Conservation (phyloP, 768 basidiomycete species). For the Sarcomyxa edulis region DNA sequence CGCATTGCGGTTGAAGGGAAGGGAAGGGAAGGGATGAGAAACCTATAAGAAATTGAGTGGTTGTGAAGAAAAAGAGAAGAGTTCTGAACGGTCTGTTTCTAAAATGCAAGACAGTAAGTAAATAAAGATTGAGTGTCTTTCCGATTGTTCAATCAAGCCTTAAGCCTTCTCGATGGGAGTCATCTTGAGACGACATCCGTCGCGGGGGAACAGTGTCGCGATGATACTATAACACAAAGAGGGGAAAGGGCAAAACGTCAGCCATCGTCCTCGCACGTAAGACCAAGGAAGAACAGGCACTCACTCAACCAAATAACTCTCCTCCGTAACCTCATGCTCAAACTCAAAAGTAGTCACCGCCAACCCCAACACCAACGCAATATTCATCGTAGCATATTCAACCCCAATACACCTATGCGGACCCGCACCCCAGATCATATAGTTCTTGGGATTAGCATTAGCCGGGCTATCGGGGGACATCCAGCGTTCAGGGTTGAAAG, state of each 20-base stretch:
- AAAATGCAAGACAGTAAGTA: too few relatives aligned
- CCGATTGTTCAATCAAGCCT: too few relatives aligned
- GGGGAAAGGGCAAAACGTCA: conserved; percentile 5
- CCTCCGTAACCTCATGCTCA: conserved; percentile 79
- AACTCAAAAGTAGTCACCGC: conserved; percentile 78
- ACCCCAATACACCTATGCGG: conserved; percentile 90
- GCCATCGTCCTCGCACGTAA: not conserved
- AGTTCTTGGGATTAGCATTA: conserved; percentile 86
- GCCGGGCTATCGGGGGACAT: conserved; percentile 76
- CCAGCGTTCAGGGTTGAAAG: conserved; percentile 88
- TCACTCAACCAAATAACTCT: conserved; percentile 77
- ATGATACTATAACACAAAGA: conserved; percentile 66
- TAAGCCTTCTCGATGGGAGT: too few relatives aligned
- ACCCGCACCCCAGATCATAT: conserved; percentile 91
- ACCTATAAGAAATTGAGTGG: too few relatives aligned
- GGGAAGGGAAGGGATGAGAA: too few relatives aligned
- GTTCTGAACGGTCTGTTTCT: too few relatives aligned
- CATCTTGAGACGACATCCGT: conserved; percentile 80
- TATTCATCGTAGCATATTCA: conserved; percentile 92
- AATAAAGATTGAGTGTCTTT: too few relatives aligned
- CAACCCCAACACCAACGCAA: conserved; percentile 78
- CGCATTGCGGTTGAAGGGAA: too few relatives aligned
- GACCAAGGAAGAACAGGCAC: conserved; percentile 24
- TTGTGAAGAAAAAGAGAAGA: too few relatives aligned
- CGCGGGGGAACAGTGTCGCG: conserved; percentile 95